These are phyloP conservation scores for Ophiostoma populinum DNA, from an alignment of 2,329 filamentous ascomycete genomes.

Conservation along the genomic window DNA sequence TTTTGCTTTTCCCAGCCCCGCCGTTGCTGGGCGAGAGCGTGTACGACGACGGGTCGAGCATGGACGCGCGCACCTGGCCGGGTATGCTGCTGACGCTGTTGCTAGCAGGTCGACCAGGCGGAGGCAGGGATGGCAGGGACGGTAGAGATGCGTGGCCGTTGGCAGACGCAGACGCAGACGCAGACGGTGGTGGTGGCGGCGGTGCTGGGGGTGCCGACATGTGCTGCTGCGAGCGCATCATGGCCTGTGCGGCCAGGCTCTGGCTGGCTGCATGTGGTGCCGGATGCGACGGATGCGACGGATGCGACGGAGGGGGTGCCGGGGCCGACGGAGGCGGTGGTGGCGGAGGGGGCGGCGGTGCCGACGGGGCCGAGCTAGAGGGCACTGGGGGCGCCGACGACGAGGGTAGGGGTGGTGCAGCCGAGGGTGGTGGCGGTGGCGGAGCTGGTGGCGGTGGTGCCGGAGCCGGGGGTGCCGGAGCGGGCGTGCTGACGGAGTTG, in stretches of 20 bases:
- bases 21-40: constrained; percentile 50
- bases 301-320: constrained; percentile 19
- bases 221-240: constrained; percentile 17
- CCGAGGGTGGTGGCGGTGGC: constrained; percentile 8
- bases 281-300: constrained; percentile 17
- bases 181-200: constrained; percentile 11
- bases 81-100: constrained; percentile 20
- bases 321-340: constrained; percentile 16
- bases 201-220: constrained; percentile 13
- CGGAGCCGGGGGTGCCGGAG: constrained; percentile 19
- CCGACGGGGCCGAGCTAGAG: constrained; percentile 25
- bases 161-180: constrained; percentile 20
- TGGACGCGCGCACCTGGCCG: constrained; percentile 33
- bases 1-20: constrained; percentile 8
- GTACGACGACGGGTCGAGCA: constrained; percentile 61
- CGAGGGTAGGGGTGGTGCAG: constrained; percentile 20
- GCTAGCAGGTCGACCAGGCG: constrained; percentile 15
- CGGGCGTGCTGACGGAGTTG: constrained; percentile 8
- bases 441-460: constrained; percentile 25
- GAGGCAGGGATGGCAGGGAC: constrained; percentile 18
- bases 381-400: constrained; percentile 21
- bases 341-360: constrained; percentile 14
- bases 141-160: no score
- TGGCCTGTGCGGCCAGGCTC: constrained; percentile 24
- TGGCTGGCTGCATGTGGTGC: constrained; percentile 20